Base-by-base conservation (phyloP, 169 alveolate species). In the Besnoitia besnoiti region DNA sequence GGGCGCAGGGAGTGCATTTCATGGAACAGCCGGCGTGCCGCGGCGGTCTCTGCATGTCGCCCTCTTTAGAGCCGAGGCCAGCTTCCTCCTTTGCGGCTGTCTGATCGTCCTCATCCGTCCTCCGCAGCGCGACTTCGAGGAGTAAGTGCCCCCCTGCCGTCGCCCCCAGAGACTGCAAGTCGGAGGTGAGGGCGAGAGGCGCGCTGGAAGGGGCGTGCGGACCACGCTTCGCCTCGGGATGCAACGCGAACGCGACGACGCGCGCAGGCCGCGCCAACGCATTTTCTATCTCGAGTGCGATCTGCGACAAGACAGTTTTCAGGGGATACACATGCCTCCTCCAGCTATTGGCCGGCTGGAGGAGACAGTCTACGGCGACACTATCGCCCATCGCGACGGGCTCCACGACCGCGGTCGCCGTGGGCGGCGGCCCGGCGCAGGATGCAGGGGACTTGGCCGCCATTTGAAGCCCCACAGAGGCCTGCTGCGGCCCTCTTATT, bases 331-430 rank as follows among this genome's bases (percentile, higher is more conserved):
- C 8, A n/a, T 16, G 46, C 82, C 82, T 19, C n/a, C 82, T 73
- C 46, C 82, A 8, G 82, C 82, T 73, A 16, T 73, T 73, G 3
- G 82, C n/a, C 82, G 82, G 82, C 44, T 21, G 82, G 27, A 73
- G 82, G 7, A 73, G 19, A 16, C 82, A 73, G 3, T 73, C 82
- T 0, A 73, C 82, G 27, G n/a, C 46, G 2, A 73, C 82, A 16
- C 46, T 42, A 16, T 19, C 40, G 46, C 46, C n/a, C 40, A 4
- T 62, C 35, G 0, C 27, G 82, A 12, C 46, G 14, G 82, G 46
- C 40, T 73, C 46, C 82, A 8, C 46, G 82, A 73, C 46, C 46
- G 82, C 46, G n/a, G 82, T 30, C 82, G n/a, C 47, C 12, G 82
- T 42, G 24, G 67, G 67, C 30, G 12, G 67, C 5, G 67, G 24